A percentile compares a stretch with the other conserved stretches of the same genome.
These are phyloP conservation scores for Wickerhamiella qilinensis DNA, from an alignment of 805 yeast species.

Conservation along the genomic window DNA sequence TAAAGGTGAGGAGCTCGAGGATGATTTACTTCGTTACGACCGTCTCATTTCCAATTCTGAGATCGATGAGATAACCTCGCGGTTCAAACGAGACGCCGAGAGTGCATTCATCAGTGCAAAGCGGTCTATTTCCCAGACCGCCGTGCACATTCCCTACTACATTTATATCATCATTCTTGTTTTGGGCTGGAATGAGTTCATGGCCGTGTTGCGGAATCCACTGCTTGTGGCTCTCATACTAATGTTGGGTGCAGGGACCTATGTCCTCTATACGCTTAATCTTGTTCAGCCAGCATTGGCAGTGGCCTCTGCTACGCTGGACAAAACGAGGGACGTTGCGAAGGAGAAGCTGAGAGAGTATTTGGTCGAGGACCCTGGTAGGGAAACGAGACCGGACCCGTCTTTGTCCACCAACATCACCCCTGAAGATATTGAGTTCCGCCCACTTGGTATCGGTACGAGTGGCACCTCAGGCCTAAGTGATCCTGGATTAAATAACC, in stretches of 20 bases:
- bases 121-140: slow-evolving; percentile 63
- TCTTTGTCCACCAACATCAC: too few relatives aligned
- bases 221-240: slow-evolving; percentile 46
- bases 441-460: too few relatives aligned
- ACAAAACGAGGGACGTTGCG: slow-evolving; percentile 39
- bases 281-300: slow-evolving; percentile 60
- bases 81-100: slow-evolving; percentile 62
- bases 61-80: slow-evolving; percentile 37
- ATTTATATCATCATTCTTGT: slow-evolving; percentile 56
- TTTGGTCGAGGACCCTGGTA: slow-evolving; percentile 24
- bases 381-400: too few relatives aligned
- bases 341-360: slow-evolving; percentile 46
- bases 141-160: slow-evolving; percentile 70
- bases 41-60: slow-evolving; percentile 42
- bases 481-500: too few relatives aligned
- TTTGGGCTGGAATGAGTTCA: slow-evolving; percentile 91
- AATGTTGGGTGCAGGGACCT: slow-evolving; percentile 41
- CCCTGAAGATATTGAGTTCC: too few relatives aligned
- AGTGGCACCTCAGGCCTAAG: too few relatives aligned
- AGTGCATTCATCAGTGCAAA: slow-evolving; percentile 74
- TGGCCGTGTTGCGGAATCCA: slow-evolving; percentile 78
- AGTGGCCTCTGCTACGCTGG: slow-evolving; percentile 40
- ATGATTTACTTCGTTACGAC: slow-evolving; percentile 25
- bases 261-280: slow-evolving; percentile 52
- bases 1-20: slow-evolving; percentile 39